Base-by-base conservation (phyloP, 352 stramenopile genomes). In the Phytopythium sindhum region DNA sequence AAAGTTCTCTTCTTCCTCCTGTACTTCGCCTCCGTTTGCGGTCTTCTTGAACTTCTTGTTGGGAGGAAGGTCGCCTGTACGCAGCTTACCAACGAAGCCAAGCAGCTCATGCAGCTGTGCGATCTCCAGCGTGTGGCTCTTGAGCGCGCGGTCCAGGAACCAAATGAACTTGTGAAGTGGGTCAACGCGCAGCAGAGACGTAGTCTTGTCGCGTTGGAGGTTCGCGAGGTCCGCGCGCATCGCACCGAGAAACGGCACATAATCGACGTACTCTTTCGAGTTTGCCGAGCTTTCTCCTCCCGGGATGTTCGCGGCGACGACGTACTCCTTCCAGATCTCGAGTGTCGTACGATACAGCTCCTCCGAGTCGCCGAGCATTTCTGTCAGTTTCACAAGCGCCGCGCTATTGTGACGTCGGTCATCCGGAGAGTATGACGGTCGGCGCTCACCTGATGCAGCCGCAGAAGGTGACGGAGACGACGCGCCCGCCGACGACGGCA, bases 161-260 rank as follows among this genome's bases (percentile, higher is more conserved):
- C 87, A 96, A 35, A 94, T 91, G 51, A 96, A 96, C 61, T 96
- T 96, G 70, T 96, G 87, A 14, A 96, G 58, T 7, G 87, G 87
- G 39, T 96, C 87, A 0, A 77, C 84, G 39, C 85, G 84, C 51
- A 93, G 63, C 48, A 92, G 65, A 39, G 72, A 35, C 2, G 85
- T 93, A 26, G 85, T 90, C 55, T 85, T 86, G 66, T 96, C 87
- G 51, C 87, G 84, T 66, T 94, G 85, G 10, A 93, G 61, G 39
- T 93, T 96, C 2, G 84, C 80, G 39, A 96, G 70, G 57, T 96
- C 87, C 39, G 72, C 81, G 11, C 87, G 87, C 67, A 96, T 75
- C 6, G 87, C 80, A 8, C 87, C 87, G 28, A 96, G 74, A 64
- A 94, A 81, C n/a, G 85, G 75, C 33, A 92, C 84, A 56, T 90